Percentiles rank a stretch among this genome's conserved stretches.
These are phyloP conservation scores for Drechmeria coniospora DNA, from an alignment of 2,329 filamentous ascomycete species.

Conservation along the genomic window DNA sequence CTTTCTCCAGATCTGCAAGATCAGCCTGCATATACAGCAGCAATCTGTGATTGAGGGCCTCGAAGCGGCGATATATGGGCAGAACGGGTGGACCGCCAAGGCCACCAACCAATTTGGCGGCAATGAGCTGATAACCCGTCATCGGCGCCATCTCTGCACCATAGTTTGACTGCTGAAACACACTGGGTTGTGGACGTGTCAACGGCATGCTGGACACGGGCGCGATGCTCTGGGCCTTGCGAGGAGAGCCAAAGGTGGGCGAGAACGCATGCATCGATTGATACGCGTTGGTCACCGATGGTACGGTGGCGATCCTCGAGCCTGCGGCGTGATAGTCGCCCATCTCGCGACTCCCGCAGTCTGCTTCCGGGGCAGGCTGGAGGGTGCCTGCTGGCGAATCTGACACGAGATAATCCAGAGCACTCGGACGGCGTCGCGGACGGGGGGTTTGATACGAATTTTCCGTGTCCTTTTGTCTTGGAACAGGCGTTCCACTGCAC, in stretches of 20 bases:
- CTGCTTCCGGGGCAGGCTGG: slow-evolving; percentile 2
- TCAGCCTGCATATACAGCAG: slow-evolving; percentile 77
- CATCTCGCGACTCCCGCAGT: neutral
- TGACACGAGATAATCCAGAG: slow-evolving; percentile 8
- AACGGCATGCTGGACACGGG: neutral
- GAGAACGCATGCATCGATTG: neutral
- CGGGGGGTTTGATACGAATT: slow-evolving; percentile 3
- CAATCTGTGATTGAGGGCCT: slow-evolving; percentile 65
- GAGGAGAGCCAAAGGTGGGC: neutral
- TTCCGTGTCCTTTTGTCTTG: slow-evolving; percentile 2
- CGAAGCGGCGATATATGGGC: slow-evolving; percentile 73
- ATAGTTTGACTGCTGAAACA: slow-evolving; percentile 1
- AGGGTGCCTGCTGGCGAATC: slow-evolving; percentile 3
- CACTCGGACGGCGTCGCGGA: slow-evolving; percentile 6
- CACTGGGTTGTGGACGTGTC: neutral
- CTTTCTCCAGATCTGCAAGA: slow-evolving; percentile 64
- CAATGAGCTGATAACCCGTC: slow-evolving; percentile 48
- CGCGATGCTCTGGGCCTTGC: neutral
- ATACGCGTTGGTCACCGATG: too few species aligned
- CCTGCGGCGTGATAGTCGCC: neutral
- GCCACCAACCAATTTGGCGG: slow-evolving; percentile 30
- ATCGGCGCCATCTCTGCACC: slow-evolving; percentile 20
- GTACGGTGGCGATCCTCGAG: neutral
- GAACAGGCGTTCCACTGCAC: neutral
- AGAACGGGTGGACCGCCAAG: slow-evolving; percentile 14